Evolutionary conservation across 2,329 filamentous ascomycete species (phyloP).

Genomic region (Westerdykella sp.): DNA sequence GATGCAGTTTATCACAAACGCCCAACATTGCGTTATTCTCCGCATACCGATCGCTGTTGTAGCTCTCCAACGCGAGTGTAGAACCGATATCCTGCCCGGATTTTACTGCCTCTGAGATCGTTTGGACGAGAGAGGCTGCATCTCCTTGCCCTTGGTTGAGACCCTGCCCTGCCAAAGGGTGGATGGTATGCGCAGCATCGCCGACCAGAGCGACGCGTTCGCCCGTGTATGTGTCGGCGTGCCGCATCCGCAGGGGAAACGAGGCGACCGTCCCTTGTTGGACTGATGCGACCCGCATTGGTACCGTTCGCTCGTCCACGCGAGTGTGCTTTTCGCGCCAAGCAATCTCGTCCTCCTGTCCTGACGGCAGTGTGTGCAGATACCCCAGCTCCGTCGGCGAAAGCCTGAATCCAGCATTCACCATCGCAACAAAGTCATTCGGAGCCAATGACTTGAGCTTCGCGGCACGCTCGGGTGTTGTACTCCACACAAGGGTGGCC

Average conservation of each 20-base stretch:
- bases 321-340: constrained; percentile 74
- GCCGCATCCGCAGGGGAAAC: constrained; percentile 84
- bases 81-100: constrained; percentile 86
- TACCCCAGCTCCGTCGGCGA: constrained; percentile 72
- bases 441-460: constrained; percentile 69
- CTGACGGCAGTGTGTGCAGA: constrained; percentile 58
- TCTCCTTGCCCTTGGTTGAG: constrained; percentile 91
- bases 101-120: constrained; percentile 67
- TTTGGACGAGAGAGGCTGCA: constrained; percentile 68
- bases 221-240: constrained; percentile 87
- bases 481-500: constrained; percentile 91
- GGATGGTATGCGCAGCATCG: constrained; percentile 90
- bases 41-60: constrained; percentile 73
- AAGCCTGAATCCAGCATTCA: constrained; percentile 90
- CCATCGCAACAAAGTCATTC: constrained; percentile 72
- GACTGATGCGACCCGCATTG: constrained; percentile 61
- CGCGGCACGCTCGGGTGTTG: constrained; percentile 71
- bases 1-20: constrained; percentile 84
- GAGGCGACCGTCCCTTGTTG: constrained; percentile 77
- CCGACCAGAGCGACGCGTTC: constrained; percentile 89
- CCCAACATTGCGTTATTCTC: constrained; percentile 72
- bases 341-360: constrained; percentile 64
- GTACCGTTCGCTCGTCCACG: constrained; percentile 46
- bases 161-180: constrained; percentile 90
- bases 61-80: constrained; percentile 70